Percentiles rank a stretch among this genome's conserved stretches.
phyloP scores from a whole-genome alignment of 306 rosid species.

The Neltuma alba region DNA sequence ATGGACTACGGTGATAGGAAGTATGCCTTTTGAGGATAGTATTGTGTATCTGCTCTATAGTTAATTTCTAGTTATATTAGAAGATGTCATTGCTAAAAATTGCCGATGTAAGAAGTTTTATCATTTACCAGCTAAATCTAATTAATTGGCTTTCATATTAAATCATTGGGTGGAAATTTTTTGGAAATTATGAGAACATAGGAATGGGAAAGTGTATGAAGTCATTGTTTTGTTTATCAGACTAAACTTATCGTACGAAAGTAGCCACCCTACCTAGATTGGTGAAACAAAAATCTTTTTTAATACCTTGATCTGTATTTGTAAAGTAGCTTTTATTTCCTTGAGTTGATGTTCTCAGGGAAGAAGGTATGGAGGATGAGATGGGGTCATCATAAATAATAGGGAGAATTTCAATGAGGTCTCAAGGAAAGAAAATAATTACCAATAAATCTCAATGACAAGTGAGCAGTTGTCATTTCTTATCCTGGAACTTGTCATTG shows the following conservation, averaged over 20 bases:
- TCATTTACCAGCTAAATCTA: background rate
- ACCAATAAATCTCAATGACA: too few relatives aligned
- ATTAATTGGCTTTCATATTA: conserved; percentile 13
- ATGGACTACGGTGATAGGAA: background rate
- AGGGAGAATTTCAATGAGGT: too few relatives aligned
- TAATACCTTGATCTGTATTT: background rate
- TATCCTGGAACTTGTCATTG: too few relatives aligned
- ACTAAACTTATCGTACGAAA: conserved; percentile 14
- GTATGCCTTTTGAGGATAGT: background rate
- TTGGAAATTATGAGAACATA: background rate
- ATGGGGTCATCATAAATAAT: background rate
- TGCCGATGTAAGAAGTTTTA: background rate
- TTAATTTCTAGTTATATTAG: background rate
- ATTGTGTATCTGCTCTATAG: background rate
- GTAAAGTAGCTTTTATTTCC: conserved; percentile 5
- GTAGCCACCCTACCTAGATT: conserved; percentile 5
- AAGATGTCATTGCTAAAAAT: background rate
- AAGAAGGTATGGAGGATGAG: background rate
- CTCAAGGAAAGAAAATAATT: too few relatives aligned
- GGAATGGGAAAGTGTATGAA: background rate
- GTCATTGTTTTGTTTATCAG: background rate
- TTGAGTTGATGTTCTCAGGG: conserved; percentile 10
- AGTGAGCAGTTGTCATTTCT: too few relatives aligned
- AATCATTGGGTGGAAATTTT: conserved; percentile 17
- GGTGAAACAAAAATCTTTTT: background rate